Evolutionary conservation across 306 rosid genomes (phyloP).

Genomic region (Lathyrus sativus): DNA sequence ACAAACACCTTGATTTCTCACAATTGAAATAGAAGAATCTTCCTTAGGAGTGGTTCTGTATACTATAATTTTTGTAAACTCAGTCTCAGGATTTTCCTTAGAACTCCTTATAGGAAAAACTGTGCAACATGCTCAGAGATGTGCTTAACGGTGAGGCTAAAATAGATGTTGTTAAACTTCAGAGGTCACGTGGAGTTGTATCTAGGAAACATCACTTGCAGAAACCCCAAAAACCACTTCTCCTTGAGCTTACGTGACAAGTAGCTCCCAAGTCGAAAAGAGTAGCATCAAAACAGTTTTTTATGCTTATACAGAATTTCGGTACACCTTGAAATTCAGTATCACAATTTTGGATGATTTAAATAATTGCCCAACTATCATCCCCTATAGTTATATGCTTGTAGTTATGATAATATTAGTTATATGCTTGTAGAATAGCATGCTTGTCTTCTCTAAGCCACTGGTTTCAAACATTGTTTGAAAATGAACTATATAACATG

Average conservation of each 20-base stretch:
- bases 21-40: not conserved
- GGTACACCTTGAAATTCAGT: too few relatives aligned
- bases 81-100: conserved; percentile 32
- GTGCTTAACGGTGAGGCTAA: conserved; percentile 74
- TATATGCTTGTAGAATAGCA: too few relatives aligned
- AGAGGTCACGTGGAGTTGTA: conserved; percentile 96
- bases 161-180: conserved; percentile 94
- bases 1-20: not conserved
- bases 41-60: not conserved
- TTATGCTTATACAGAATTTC: too few relatives aligned
- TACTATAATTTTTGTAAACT: conserved; percentile 16
- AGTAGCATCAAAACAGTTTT: too few relatives aligned
- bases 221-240: too few relatives aligned
- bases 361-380: too few relatives aligned
- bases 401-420: not conserved
- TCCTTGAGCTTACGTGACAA: too few relatives aligned
- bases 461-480: too few relatives aligned
- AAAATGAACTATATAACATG: too few relatives aligned
- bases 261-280: too few relatives aligned
- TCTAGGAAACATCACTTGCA: conserved; percentile 40
- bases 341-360: too few relatives aligned
- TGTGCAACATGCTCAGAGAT: conserved; percentile 87
- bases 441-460: too few relatives aligned
- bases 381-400: not conserved
- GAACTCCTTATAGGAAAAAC: conserved; percentile 70